Percentiles rank a stretch among this genome's conserved stretches.
Conservation (phyloP, 495 filamentous ascomycete genomes). For the Xylaria curta region DNA sequence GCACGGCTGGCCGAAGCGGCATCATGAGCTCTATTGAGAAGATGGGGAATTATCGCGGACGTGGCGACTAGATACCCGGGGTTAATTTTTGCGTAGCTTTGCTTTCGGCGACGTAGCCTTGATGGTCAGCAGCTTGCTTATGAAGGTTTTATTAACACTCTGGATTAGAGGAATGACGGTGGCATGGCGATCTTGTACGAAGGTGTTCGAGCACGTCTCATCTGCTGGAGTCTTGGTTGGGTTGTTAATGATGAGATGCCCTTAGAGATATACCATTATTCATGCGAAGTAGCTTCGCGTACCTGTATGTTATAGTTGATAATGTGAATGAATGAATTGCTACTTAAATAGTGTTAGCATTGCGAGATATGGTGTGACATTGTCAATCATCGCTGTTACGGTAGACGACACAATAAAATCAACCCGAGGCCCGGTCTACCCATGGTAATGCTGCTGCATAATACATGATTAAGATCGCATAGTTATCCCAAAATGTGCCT, state of each 20-base stretch:
- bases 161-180: slow-evolving; percentile 14
- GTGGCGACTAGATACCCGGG: slow-evolving; percentile 31
- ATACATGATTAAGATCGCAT: background rate
- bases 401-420: background rate
- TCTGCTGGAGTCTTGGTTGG: slow-evolving; percentile 30
- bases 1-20: slow-evolving; percentile 56
- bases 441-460: background rate
- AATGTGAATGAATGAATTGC: background rate
- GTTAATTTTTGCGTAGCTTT: background rate
- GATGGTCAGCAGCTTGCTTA: background rate
- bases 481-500: background rate
- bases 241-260: slow-evolving; percentile 21
- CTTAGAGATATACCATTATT: slow-evolving; percentile 12
- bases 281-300: background rate
- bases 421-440: background rate
- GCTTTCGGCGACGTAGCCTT: background rate
- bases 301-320: background rate
- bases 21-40: slow-evolving; percentile 77
- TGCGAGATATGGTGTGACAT: background rate
- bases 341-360: too few relatives aligned
- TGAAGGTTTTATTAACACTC: slow-evolving; percentile 1
- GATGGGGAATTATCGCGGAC: slow-evolving; percentile 61
- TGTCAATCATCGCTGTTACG: background rate
- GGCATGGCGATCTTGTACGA: slow-evolving; percentile 27
- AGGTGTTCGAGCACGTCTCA: slow-evolving; percentile 24